phyloP scores from a whole-genome alignment of 1,139 yeast genomes.

The Lodderomyces oxycetoniae region DNA sequence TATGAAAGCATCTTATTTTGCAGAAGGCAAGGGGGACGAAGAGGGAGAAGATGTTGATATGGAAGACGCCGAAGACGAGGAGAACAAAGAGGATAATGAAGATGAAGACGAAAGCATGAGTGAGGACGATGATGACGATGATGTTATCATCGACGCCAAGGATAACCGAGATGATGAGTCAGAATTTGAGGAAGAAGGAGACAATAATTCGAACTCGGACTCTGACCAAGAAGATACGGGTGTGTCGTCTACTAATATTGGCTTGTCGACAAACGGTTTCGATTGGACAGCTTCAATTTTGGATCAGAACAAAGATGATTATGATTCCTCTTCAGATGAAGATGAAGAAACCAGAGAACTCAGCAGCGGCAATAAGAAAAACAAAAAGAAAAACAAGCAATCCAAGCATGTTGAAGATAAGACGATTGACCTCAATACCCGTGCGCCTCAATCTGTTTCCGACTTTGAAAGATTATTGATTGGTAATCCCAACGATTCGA shows the following conservation, averaged over 20 bases:
- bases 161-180: constrained; percentile 17
- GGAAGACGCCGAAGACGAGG: constrained; percentile 26
- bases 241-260: constrained; percentile 26
- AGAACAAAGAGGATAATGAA: constrained; percentile 16
- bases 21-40: constrained; percentile 33
- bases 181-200: constrained; percentile 20
- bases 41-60: constrained; percentile 30
- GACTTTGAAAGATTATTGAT: constrained; percentile 90
- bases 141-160: constrained; percentile 12
- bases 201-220: not conserved
- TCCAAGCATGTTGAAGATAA: constrained; percentile 60
- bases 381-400: constrained; percentile 32
- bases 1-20: constrained; percentile 89
- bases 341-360: constrained; percentile 45
- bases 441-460: constrained; percentile 84
- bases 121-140: constrained; percentile 21
- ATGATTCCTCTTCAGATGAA: constrained; percentile 46
- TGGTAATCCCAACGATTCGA: constrained; percentile 91
- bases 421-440: constrained; percentile 76
- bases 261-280: constrained; percentile 79
- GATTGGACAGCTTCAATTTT: constrained; percentile 92
- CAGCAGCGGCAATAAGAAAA: not conserved
- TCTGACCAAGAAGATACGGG: constrained; percentile 17
- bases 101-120: constrained; percentile 20
- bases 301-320: constrained; percentile 66